Percentiles rank a stretch among this genome's conserved stretches.
These are phyloP conservation scores for Uronychia binucleata DNA, from an alignment of 73 alveolate species.

Conservation along the genomic window DNA sequence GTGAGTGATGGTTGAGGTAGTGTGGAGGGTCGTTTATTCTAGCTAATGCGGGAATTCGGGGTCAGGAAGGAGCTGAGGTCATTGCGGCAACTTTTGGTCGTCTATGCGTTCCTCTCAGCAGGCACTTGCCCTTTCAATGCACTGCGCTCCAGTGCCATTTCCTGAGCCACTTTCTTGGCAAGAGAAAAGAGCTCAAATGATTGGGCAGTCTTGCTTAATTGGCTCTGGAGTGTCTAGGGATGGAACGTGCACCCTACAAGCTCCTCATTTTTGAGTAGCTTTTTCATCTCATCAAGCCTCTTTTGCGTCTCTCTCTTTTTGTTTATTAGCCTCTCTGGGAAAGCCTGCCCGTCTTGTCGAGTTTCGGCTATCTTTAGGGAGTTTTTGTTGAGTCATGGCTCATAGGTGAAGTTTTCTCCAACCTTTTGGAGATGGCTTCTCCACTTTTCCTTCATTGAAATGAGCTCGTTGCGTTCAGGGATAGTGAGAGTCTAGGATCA, in stretches of 20 bases:
- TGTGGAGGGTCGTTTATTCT: no score
- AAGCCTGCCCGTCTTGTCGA: conserved; percentile 33
- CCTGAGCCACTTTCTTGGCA: background rate
- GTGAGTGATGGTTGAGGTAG: no score
- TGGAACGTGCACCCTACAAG: conserved; percentile 63
- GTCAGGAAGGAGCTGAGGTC: background rate
- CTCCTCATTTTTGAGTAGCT: conserved; percentile 31
- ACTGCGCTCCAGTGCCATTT: no score
- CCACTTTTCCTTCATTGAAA: conserved; percentile 25
- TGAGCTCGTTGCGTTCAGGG: conserved; percentile 13
- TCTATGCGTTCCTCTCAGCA: background rate
- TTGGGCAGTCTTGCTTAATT: background rate
- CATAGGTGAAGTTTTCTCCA: background rate
- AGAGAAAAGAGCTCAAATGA: background rate
- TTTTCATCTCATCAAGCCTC: conserved; percentile 23
- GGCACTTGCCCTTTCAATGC: background rate
- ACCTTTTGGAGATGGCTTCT: background rate
- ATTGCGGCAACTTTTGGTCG: background rate
- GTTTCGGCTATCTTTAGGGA: conserved; percentile 51
- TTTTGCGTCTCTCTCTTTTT: conserved; percentile 43
- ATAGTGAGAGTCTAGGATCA: background rate
- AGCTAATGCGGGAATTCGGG: no score
- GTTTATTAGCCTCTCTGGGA: conserved; percentile 21
- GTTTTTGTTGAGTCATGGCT: conserved; percentile 40
- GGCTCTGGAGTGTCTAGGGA: conserved; percentile 22